Evolutionary conservation across 2,329 filamentous ascomycete species (phyloP).

Genomic region (Arthrobotrys sphaeroides): DNA sequence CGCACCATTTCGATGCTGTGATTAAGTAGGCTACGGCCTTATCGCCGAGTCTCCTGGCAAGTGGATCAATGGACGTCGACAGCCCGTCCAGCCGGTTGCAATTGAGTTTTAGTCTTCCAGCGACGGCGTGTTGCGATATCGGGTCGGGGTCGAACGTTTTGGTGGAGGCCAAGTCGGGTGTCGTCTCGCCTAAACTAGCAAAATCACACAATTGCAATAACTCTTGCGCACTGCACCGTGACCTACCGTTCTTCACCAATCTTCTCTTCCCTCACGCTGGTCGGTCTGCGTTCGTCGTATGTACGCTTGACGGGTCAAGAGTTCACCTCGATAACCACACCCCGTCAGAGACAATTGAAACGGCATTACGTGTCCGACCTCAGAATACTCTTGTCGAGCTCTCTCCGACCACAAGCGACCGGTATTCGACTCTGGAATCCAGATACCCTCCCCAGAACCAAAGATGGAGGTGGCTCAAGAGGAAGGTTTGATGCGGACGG

Average conservation of each 20-base stretch:
- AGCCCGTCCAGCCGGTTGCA: background rate
- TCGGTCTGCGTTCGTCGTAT: background rate
- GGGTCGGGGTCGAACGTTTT: too few relatives aligned
- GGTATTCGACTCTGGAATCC: background rate
- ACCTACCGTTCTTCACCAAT: background rate
- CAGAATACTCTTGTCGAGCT: background rate
- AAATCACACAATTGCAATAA: conserved; percentile 2
- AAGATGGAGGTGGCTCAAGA: conserved; percentile 57
- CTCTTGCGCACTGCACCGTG: background rate
- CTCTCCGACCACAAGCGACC: background rate
- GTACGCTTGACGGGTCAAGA: background rate
- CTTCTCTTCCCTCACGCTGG: background rate
- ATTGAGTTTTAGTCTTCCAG: background rate
- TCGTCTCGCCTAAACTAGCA: conserved; percentile 27
- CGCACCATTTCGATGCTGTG: background rate
- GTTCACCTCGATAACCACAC: background rate
- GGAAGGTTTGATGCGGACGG: conserved; percentile 67
- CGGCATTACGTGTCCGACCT: conserved; percentile 18
- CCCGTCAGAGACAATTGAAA: conserved; percentile 16
- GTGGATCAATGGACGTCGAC: too few relatives aligned
- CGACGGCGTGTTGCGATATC: conserved; percentile 38
- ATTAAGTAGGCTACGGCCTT: background rate
- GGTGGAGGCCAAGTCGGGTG: background rate
- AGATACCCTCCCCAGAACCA: background rate
- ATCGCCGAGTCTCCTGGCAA: background rate